Percentiles rank a stretch among this genome's conserved stretches.
Evolutionary conservation across 768 basidiomycete species (phyloP).

Genomic region (Podaxis sp.): DNA sequence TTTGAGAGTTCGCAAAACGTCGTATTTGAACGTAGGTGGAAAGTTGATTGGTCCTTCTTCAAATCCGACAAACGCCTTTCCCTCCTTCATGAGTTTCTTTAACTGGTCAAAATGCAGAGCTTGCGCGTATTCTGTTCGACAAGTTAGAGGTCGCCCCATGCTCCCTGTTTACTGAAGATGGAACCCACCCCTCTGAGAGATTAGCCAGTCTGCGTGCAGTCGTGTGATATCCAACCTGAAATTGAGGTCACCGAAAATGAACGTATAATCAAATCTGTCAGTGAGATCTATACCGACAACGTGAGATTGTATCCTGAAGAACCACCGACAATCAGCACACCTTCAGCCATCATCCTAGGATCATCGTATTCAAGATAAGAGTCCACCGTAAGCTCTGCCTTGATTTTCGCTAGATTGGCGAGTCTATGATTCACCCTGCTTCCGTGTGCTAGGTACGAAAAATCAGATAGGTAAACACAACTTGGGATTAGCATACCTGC

Average conservation of each 20-base stretch:
- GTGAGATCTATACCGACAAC: constrained; percentile 58
- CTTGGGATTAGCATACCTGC: constrained; percentile 52
- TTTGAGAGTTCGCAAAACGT: constrained; percentile 65
- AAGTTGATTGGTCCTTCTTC: constrained; percentile 80
- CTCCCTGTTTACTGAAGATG: not conserved
- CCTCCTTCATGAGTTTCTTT: constrained; percentile 68
- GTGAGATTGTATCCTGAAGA: not conserved
- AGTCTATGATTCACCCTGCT: constrained; percentile 76
- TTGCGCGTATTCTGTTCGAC: constrained; percentile 67
- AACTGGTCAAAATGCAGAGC: constrained; percentile 93
- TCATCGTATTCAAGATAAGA: constrained; percentile 69
- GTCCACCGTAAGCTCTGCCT: constrained; percentile 78
- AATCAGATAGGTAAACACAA: not conserved
- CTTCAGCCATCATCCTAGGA: constrained; percentile 69
- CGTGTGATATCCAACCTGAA: constrained; percentile 88
- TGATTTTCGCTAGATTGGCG: constrained; percentile 87
- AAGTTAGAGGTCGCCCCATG: not conserved
- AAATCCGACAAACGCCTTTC: constrained; percentile 74
- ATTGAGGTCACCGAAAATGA: constrained; percentile 90
- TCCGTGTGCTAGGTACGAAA: constrained; percentile 59
- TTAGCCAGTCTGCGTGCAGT: constrained; percentile 92
- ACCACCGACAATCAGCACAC: constrained; percentile 30
- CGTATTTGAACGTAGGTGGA: constrained; percentile 93
- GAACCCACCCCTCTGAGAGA: constrained; percentile 67
- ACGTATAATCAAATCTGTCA: constrained; percentile 86